Base-by-base conservation (phyloP, 2,329 filamentous ascomycete genomes). In the Dichotomopilus funicola region DNA sequence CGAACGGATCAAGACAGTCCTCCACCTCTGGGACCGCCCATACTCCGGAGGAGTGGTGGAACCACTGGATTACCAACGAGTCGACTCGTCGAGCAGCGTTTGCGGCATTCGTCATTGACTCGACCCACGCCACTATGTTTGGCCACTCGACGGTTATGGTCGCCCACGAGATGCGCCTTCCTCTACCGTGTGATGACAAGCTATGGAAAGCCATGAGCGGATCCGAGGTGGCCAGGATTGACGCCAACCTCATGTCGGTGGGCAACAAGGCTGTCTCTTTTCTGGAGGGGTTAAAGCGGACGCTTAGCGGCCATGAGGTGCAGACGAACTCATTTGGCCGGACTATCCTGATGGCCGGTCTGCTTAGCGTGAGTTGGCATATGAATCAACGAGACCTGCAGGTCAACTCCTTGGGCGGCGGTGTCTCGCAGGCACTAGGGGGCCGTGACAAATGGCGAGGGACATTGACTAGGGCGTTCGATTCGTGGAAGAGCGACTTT, bases 61-160 rank as follows among this genome's bases (percentile, higher is more conserved):
- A 91, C 64, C 85, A 90, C 63, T 97, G 94, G 94, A 94, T 97
- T 65, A 91, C 87, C 10, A 91, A 91, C 50, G 94, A 99, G 69
- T 88, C 92, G 1, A 97, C 91, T 0, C 80, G 90, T 35, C 83
- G 94, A 57, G 89, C 88, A 3, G 94, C 92, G 0, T 97, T 96
- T 72, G 91, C 89, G 0, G 94, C 94, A 0, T 97, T 97, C 67
- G 84, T 96, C 44, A 86, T 97, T 61, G 94, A 99, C 69, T 95
- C 91, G 4, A 95, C 91, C 1, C 94, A 99, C 70, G 91, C 91
- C 1, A 96, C 91, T 34, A 96, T 99, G 88, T 97, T 97, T 70
- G 94, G 92, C 0, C 94, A 97, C 70, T 94, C 91, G 3, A 92
- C 90, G 0, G 91, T 95, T 44, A 96, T 97, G 92, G 91, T 95